Percentiles rank a stretch among this genome's conserved stretches.
Conservation (phyloP, 2,329 filamentous ascomycete genomes). For the Colletotrichum chlorophyti region DNA sequence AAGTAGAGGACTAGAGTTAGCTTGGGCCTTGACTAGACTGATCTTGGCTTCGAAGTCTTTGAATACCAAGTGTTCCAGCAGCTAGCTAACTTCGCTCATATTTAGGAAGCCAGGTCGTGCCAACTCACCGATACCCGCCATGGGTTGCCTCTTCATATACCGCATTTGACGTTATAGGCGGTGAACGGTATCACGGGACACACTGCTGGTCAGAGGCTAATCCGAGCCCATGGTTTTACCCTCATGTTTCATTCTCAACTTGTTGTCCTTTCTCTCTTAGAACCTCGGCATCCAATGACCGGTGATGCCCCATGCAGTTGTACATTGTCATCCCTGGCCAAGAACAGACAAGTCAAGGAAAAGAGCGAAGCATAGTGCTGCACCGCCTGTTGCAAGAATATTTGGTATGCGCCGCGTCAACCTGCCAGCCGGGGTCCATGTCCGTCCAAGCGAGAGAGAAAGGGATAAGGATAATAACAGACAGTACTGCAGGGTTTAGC, state of each 20-base stretch:
- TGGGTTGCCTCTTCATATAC: constrained; percentile 1
- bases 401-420: not conserved
- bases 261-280: not conserved
- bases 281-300: not conserved
- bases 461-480: not conserved
- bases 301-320: not conserved
- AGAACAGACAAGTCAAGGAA: not conserved
- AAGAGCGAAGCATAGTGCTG: not conserved
- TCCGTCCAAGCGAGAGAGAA: not conserved
- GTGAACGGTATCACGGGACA: constrained; percentile 9
- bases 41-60: no score
- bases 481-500: constrained; percentile 2
- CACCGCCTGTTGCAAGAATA: not conserved
- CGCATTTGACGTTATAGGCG: not conserved
- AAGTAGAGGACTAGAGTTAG: no score
- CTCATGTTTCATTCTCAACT: not conserved
- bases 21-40: no score
- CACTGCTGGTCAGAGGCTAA: not conserved
- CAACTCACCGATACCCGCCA: not conserved
- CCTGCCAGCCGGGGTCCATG: not conserved
- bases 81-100: not conserved
- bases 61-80: not conserved
- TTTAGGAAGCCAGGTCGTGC: not conserved
- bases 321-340: not conserved
- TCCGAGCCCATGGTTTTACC: not conserved